Evolutionary conservation across 75 land plant species (phyloP).

Genomic region (Selaginella moellendorffii): DNA sequence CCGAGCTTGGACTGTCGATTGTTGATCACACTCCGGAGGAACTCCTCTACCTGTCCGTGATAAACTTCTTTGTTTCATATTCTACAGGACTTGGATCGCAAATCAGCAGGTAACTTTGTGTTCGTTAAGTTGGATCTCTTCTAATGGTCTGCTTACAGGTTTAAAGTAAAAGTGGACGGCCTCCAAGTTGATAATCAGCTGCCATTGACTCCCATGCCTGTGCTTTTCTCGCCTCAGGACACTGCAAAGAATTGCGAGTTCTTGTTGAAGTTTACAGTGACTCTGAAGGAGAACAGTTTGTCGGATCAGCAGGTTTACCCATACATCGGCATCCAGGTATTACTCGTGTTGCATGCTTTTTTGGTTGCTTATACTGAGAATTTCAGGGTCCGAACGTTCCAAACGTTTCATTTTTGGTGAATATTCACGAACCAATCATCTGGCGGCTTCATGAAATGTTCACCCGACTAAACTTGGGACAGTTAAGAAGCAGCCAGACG

Average conservation of each 20-base stretch:
- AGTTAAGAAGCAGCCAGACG: slow-evolving; percentile 35
- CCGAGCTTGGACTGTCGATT: slow-evolving; percentile 80
- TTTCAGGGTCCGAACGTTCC: slow-evolving; percentile 55
- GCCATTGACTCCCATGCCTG: slow-evolving; percentile 90
- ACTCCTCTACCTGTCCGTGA: slow-evolving; percentile 69
- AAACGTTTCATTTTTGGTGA: slow-evolving; percentile 57
- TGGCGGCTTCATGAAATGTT: slow-evolving; percentile 98
- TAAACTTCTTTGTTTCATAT: slow-evolving; percentile 58
- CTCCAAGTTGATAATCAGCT: slow-evolving; percentile 91
- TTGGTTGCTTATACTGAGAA: background rate
- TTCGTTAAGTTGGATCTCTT: background rate
- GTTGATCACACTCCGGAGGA: slow-evolving; percentile 99
- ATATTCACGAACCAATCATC: slow-evolving; percentile 91
- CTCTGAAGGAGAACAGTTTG: slow-evolving; percentile 51
- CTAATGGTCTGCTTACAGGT: slow-evolving; percentile 28
- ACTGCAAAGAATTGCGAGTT: slow-evolving; percentile 41
- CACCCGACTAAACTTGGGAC: slow-evolving; percentile 44
- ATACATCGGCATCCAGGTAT: slow-evolving; percentile 80
- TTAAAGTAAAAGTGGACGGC: slow-evolving; percentile 60
- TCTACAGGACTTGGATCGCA: slow-evolving; percentile 86
- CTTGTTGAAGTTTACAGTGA: slow-evolving; percentile 56
- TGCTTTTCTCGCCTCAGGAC: slow-evolving; percentile 79
- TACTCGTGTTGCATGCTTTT: background rate
- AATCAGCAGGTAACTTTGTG: slow-evolving; percentile 44
- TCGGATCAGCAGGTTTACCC: slow-evolving; percentile 61